Percentiles rank a stretch among this genome's conserved stretches.
phyloP scores from a whole-genome alignment of 306 rosid genomes.

The Ormosia emarginata region DNA sequence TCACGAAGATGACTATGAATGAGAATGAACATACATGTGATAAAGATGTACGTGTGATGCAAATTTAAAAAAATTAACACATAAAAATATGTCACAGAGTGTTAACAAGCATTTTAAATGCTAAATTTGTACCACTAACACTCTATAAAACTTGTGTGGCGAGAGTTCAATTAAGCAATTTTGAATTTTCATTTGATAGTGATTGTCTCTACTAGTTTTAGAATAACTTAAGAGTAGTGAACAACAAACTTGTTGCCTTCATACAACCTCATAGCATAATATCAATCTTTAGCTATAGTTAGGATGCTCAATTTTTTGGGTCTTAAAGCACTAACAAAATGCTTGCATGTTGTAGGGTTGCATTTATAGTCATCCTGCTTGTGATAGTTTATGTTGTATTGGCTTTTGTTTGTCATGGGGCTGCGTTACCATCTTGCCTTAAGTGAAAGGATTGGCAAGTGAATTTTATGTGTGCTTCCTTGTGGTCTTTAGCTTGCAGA shows the following conservation, averaged over 20 bases:
- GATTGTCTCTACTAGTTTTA: too few species aligned
- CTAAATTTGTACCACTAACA: too few species aligned
- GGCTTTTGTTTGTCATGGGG: conserved; percentile 94
- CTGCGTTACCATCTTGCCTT: conserved; percentile 69
- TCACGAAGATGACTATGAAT: too few species aligned
- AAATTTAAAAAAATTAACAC: too few species aligned
- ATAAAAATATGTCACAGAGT: too few species aligned
- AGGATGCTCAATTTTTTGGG: not conserved
- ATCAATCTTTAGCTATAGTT: not conserved
- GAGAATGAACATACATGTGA: too few species aligned
- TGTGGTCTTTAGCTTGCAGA: conserved; percentile 27
- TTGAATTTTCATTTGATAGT: not conserved
- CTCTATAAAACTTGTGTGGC: too few species aligned
- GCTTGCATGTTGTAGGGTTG: conserved; percentile 65
- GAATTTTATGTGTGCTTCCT: conserved; percentile 29
- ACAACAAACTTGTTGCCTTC: conserved; percentile 3
- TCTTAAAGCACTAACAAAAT: conserved; percentile 22
- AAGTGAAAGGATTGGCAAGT: conserved; percentile 34
- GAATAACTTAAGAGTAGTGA: too few species aligned
- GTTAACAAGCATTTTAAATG: too few species aligned
- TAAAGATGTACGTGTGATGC: too few species aligned
- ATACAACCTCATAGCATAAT: not conserved
- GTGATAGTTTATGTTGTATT: conserved; percentile 62
- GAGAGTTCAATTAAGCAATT: conserved; percentile 5
- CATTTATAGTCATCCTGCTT: conserved; percentile 68